Conservation (phyloP, 2,329 filamentous ascomycete species). For the Alternaria solani region DNA sequence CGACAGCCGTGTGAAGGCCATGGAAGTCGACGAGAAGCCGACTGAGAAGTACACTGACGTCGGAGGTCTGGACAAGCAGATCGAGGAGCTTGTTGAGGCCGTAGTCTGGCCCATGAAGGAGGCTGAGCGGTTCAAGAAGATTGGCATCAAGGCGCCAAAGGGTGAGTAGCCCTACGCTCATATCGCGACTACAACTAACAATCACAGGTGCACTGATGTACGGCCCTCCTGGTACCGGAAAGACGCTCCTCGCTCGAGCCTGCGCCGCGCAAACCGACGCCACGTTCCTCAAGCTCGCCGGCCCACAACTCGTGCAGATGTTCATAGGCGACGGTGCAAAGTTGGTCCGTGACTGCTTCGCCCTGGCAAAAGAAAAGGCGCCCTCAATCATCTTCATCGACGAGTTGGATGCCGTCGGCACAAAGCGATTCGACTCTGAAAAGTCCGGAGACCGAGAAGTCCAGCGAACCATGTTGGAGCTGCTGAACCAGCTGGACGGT, state of each 20-base stretch:
- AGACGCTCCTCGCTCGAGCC: slow-evolving; percentile 90
- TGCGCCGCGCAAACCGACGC: slow-evolving; percentile 98
- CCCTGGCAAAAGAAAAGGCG: slow-evolving; percentile 96
- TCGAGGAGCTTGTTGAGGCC: slow-evolving; percentile 96
- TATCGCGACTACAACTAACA: slow-evolving; percentile 13
- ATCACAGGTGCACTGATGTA: slow-evolving; percentile 89
- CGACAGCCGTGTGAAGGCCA: slow-evolving; percentile 98
- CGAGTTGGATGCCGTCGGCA: slow-evolving; percentile 96
- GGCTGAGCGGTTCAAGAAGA: slow-evolving; percentile 98
- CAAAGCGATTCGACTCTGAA: slow-evolving; percentile 98
- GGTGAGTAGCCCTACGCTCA: slow-evolving; percentile 64
- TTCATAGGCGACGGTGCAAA: slow-evolving; percentile 99
- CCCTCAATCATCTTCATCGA: slow-evolving; percentile 99
- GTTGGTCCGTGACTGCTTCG: slow-evolving; percentile 96
- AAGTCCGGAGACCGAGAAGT: slow-evolving; percentile 98
- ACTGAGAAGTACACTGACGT: slow-evolving; percentile 99
- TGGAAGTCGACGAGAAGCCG: slow-evolving; percentile 99
- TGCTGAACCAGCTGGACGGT: slow-evolving; percentile 97
- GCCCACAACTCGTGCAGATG: slow-evolving; percentile 98
- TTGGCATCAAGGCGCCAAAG: slow-evolving; percentile 99
- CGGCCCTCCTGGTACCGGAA: slow-evolving; percentile 88
- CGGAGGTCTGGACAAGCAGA: slow-evolving; percentile 97
- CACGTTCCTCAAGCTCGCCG: slow-evolving; percentile 97
- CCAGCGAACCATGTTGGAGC: slow-evolving; percentile 97
- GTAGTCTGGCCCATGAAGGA: slow-evolving; percentile 99